Base-by-base conservation (phyloP, 2,329 filamentous ascomycete species). In the Fusarium sp. region DNA sequence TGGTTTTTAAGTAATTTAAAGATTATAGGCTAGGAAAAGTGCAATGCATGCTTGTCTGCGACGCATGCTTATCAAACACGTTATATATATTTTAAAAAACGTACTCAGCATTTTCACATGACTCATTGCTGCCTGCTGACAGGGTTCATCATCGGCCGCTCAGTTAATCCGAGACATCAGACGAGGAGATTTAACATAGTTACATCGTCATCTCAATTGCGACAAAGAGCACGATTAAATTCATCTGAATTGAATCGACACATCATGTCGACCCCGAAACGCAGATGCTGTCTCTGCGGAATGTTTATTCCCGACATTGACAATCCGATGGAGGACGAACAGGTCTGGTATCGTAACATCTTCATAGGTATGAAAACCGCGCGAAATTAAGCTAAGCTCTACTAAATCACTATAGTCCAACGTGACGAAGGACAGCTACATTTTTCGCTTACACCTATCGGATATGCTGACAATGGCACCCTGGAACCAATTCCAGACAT, bases 261-360 rank as follows among this genome's bases (percentile, higher is more conserved):
- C 23, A 23, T 23, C 23, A 23, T 23, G 23, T 23, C 23, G 23
- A 23, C 23, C 23, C 23, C 23, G 23, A 23, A 23, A 23, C 23
- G 3, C 13, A 33, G n/a, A 15, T 55, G 52, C 17, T n/a, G n/a
- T 46, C 52, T 55, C 17, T 55, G 52, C 7, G 52, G 38, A 26
- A 11, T 38, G 7, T 1, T 0, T 12, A 52, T 26, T 17, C 38
- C 2, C 9, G 8, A 10, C 5, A 17, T 10, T 17, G 4, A 15
- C 13, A 8, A 2, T 27, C 13, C 3, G 18, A n/a, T 7, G 2
- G 18, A 9, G 2, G 9, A 13, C 7, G 13, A 12, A 30, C 15
- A 17, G 4, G 3, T 20, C n/a, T 53, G 52, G 52, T 26, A 9
- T 9, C n/a, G 38, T n/a, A n/a, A 26, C 12, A 8, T 46, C 2